Conservation (phyloP, 331 rosid species). For the Prunus yedoensis region DNA sequence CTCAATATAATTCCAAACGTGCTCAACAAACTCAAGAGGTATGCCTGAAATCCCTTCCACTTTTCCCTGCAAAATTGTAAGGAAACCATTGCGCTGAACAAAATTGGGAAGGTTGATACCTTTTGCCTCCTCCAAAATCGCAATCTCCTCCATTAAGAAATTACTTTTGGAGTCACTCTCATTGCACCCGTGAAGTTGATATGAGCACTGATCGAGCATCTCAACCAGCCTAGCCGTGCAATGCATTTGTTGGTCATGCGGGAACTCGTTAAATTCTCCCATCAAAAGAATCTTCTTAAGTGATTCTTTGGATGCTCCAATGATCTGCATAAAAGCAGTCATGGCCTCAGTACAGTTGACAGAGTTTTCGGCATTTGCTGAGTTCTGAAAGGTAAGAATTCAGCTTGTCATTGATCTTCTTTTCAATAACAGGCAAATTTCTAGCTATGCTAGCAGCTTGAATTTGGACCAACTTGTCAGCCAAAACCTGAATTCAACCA, state of each 20-base stretch:
- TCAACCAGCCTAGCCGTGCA: not conserved
- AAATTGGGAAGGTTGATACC: constrained; percentile 20
- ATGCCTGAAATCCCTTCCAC: not conserved
- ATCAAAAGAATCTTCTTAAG: constrained; percentile 6
- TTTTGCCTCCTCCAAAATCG: not conserved
- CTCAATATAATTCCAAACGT: too few species aligned
- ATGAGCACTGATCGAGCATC: constrained; percentile 1
- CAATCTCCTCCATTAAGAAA: constrained; percentile 15
- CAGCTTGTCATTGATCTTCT: constrained; percentile 10
- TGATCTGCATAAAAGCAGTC: not conserved
- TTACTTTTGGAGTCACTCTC: not conserved
- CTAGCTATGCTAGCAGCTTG: constrained; percentile 19
- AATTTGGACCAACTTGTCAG: constrained; percentile 23
- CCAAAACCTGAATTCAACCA: constrained; percentile 12
- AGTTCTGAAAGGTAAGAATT: too few species aligned
- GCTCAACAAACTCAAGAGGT: not conserved
- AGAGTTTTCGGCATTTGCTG: too few species aligned
- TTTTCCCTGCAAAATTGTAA: not conserved
- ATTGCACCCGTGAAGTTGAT: not conserved
- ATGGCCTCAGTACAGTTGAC: too few species aligned
- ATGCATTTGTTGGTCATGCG: not conserved
- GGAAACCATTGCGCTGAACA: constrained; percentile 9
- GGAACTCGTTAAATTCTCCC: constrained; percentile 20
- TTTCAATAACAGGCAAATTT: not conserved
- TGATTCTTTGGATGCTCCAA: constrained; percentile 5